Percentiles rank a stretch among this genome's conserved stretches.
These are phyloP conservation scores for Aspergillus fumigatiaffinis DNA, from an alignment of 2,329 filamentous ascomycete species.

Conservation along the genomic window DNA sequence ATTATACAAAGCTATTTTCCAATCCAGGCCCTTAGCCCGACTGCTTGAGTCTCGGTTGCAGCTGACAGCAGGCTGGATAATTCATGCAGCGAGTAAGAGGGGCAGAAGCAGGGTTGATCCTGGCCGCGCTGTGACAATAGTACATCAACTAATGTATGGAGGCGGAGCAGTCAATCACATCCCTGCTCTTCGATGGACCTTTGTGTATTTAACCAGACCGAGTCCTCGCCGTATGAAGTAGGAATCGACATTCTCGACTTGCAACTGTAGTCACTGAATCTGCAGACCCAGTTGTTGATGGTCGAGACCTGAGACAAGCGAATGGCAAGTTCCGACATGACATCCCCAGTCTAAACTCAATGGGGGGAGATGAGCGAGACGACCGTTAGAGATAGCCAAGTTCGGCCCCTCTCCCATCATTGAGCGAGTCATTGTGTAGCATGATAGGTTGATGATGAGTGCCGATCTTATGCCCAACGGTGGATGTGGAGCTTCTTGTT, in stretches of 20 bases:
- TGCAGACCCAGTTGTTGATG: not conserved
- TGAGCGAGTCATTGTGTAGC: not conserved
- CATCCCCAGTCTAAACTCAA: not conserved
- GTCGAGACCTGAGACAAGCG: not conserved
- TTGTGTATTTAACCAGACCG: not conserved
- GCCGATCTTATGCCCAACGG: not conserved
- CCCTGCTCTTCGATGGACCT: not conserved
- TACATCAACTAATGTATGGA: not conserved
- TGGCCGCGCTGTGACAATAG: not conserved
- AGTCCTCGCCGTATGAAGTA: not conserved
- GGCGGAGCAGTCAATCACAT: not conserved
- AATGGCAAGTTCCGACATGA: not conserved
- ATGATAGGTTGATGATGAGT: not conserved
- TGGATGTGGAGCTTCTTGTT: not conserved
- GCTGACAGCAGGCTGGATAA: not conserved
- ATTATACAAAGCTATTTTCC: not conserved
- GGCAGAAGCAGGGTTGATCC: not conserved
- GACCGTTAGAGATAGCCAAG: no score
- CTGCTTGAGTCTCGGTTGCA: not conserved
- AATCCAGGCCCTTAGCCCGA: not conserved
- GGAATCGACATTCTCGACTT: not conserved
- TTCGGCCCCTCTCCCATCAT: no score
- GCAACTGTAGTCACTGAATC: not conserved
- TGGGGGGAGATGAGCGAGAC: not conserved
- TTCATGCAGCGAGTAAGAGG: not conserved